Conservation (phyloP, 768 basidiomycete genomes). For the Pleurotus cornucopiae region DNA sequence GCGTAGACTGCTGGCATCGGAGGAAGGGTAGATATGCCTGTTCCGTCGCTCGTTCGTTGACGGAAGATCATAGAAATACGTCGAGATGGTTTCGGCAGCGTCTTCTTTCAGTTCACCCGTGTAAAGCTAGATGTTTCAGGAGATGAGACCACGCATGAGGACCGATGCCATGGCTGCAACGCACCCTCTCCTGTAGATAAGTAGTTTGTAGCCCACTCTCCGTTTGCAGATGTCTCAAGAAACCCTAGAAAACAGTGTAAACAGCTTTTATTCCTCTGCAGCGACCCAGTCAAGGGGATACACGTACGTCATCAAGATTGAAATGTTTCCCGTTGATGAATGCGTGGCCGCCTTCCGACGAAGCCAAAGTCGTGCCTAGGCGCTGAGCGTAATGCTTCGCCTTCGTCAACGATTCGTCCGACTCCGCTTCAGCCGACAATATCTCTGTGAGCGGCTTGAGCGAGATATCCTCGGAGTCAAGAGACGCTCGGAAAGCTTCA, state of each 20-base stretch:
- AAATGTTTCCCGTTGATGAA: conserved; percentile 91
- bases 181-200: conserved; percentile 71
- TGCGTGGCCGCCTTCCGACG: conserved; percentile 52
- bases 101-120: conserved; percentile 51
- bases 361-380: conserved; percentile 42
- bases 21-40: conserved; percentile 59
- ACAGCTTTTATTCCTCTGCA: too few species aligned
- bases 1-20: conserved; percentile 39
- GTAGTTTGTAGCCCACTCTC: conserved; percentile 59
- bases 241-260: conserved; percentile 40
- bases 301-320: conserved; percentile 60
- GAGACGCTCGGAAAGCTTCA: background rate
- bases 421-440: conserved; percentile 21
- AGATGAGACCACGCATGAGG: background rate
- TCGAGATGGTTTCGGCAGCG: conserved; percentile 45
- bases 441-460: conserved; percentile 13
- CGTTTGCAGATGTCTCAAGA: conserved; percentile 57
- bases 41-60: conserved; percentile 70
- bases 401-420: conserved; percentile 19
- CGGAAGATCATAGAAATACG: conserved; percentile 90
- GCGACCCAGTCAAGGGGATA: too few species aligned
- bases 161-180: conserved; percentile 11
- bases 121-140: conserved; percentile 44
- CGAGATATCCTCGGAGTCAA: background rate
- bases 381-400: conserved; percentile 54